Evolutionary conservation across 129 eudicot genomes (phyloP), one percentile per base, ranked within the genome.

Genomic region (Heracleum sosnowskyi): DNA sequence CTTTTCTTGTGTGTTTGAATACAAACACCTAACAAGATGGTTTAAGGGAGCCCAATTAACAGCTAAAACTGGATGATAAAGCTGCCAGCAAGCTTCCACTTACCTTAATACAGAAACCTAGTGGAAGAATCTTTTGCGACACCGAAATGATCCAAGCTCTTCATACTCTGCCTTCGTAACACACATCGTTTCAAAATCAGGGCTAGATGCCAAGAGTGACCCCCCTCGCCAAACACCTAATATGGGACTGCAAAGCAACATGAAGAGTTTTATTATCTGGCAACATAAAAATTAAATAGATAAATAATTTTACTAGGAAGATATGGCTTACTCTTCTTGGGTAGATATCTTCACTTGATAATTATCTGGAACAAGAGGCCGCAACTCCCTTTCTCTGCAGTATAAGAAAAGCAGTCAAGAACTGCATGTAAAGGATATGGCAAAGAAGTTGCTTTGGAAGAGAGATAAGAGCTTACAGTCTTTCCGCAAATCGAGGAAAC

Each of bases 151-250:
- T 39, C 97, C 99, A 83, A 84, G 87, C 85, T 96, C 99, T 86
- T 96, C 99, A 20, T 96, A 96, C 70, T 96, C 99, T 15, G 91
- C 85, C 83, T 92, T 96, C 79, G 97, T 92, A 79, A 91, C 89
- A 69, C 97, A 96, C 99, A 92, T 92, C 75, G 94, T 82, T 68
- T 96, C 97, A 82, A 96, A 96, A 83, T 92, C 97, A 79, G 97
- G 99, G 87, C 99, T 96, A 41, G 99, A 96, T 26, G 97, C 99
- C 85, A 96, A 82, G 77, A 96, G 93, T 36, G 99, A 96, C 11
- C 97, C 99, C 78, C 99, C 99, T 82, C 99, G 84, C 99, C 99
- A 96, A 47, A 92, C 97, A 41, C 99, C 98, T 78, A 89, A 86
- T 47, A 92, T 88, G 13, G 99, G 99, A 79, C 99, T 96, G 89